phyloP scores from a whole-genome alignment of 306 rosid genomes.

The Castanea mollissima region DNA sequence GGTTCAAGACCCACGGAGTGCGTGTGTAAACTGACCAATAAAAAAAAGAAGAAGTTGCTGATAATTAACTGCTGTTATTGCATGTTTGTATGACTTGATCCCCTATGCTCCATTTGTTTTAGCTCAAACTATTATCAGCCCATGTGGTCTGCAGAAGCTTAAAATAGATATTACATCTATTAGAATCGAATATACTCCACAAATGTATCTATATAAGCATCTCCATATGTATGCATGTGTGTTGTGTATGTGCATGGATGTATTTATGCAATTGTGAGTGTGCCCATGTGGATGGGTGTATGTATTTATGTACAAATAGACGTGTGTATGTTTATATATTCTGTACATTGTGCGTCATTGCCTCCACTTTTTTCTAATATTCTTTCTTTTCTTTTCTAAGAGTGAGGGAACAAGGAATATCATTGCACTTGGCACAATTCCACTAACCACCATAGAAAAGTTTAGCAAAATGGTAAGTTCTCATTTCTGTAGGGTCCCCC shows the following conservation, averaged over 20 bases:
- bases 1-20: too few species aligned
- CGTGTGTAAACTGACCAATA: too few species aligned
- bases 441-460: conserved; percentile 87
- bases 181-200: background rate
- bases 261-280: background rate
- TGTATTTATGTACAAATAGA: background rate
- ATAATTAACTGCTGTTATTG: background rate
- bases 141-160: background rate
- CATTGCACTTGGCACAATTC: conserved; percentile 83
- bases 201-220: background rate
- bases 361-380: conserved; percentile 8
- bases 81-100: background rate
- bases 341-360: conserved; percentile 5
- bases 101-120: background rate
- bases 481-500: background rate
- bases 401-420: conserved; percentile 84
- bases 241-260: background rate
- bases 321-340: background rate
- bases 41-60: background rate
- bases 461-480: conserved; percentile 76
- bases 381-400: conserved; percentile 39
- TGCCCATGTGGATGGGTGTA: background rate
- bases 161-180: background rate
- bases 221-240: background rate
- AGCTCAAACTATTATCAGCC: background rate